Base-by-base conservation (phyloP, 768 basidiomycete species). In the Mycena rosella region DNA sequence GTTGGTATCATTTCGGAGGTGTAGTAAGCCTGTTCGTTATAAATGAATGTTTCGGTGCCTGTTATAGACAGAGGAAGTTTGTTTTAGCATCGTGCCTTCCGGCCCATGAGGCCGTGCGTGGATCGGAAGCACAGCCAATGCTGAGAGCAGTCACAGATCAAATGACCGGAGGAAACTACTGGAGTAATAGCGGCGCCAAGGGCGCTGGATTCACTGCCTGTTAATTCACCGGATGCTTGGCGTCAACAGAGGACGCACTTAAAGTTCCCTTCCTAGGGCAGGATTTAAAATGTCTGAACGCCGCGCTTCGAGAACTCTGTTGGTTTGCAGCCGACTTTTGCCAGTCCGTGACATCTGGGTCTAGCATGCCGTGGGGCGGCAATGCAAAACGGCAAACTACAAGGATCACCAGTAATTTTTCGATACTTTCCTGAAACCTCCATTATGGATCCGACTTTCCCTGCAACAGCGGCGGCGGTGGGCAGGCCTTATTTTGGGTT, bases 1-100 rank as follows among this genome's bases (percentile, higher is more conserved):
- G 44, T 38, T n/a, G 61, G 57, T 32, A 53, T 38, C 22, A 59
- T 59, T 63, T 45, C n/a, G 60, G 54, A 14, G 22, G 49, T 48
- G 34, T 36, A 27, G 52, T 22, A 54, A 29, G 32, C 26, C 49
- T 34, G 26, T 2, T n/a, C 27, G 24, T 38, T 52, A 52, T 56
- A 62, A 59, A 57, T 42, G 53, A 42, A 42, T 42, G 36, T 44
- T 17, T 8, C 44, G 2, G 44, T 30, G 4, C 65, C 29, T 42
- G 54, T 61, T 67, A 61, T 67, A 60, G 53, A 20, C 44, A 48
- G 22, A 55, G 38, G 24, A 49, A 54, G 45, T 61, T 65, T 67
- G 58, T 56, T 61, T 55, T 44, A 14, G 57, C 13, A 47, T 48
- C 40, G 30, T 24, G 56, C 26, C 20, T n/a, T 55, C 30, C 65